These are phyloP conservation scores for Petasospora fabianii DNA, from an alignment of 1,139 yeast genomes.

Conservation along the genomic window DNA sequence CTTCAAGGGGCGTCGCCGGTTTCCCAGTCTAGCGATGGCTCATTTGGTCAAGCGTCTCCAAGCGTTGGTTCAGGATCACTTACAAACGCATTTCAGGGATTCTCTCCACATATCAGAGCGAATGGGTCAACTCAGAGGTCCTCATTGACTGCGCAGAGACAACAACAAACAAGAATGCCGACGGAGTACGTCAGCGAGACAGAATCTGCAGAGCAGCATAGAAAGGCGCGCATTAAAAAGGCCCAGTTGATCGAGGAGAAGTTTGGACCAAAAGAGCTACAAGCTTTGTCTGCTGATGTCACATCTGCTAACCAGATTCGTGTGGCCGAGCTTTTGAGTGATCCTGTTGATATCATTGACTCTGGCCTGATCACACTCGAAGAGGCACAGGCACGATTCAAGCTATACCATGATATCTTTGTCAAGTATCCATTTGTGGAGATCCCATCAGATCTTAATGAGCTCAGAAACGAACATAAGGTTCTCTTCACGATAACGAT, in stretches of 20 bases:
- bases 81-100: not conserved
- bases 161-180: not conserved
- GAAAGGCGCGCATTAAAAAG: constrained; percentile 8
- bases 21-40: constrained; percentile 9
- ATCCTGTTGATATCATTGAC: constrained; percentile 41
- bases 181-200: constrained; percentile 6
- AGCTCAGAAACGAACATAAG: constrained; percentile 51
- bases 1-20: constrained; percentile 11
- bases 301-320: constrained; percentile 39
- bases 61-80: too few species aligned
- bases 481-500: constrained; percentile 61
- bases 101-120: constrained; percentile 1
- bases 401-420: constrained; percentile 41
- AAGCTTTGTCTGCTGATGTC: constrained; percentile 38
- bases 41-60: not conserved
- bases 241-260: constrained; percentile 19
- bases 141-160: not conserved
- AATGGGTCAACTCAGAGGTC: constrained; percentile 2
- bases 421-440: constrained; percentile 51
- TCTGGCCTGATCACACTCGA: constrained; percentile 43
- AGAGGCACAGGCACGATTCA: constrained; percentile 48
- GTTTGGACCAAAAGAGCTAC: constrained; percentile 22
- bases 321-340: constrained; percentile 14
- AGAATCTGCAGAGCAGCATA: constrained; percentile 5
- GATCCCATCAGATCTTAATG: constrained; percentile 42